Evolutionary conservation across 164 flowering plant genomes (phyloP), one percentile per base, ranked within the genome.

Genomic region (Hamamelis virginiana): DNA sequence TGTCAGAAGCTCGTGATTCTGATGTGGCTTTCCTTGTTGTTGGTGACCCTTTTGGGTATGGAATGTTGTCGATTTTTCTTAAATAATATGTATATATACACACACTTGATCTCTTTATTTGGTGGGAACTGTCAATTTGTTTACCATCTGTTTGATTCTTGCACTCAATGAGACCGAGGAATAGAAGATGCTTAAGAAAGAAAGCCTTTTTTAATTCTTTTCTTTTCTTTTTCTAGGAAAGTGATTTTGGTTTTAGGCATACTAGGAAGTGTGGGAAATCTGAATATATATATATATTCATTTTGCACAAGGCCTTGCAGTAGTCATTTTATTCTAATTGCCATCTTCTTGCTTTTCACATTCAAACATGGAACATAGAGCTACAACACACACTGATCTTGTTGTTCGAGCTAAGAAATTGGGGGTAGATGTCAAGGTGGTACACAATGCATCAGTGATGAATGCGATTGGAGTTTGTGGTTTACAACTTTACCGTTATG

Each of bases 1-100:
- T 95, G 33, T 65, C 78, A 1, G 90, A 83, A 77, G 94, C 99
- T 74, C 69, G 69, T 8, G 59, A 67, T 0, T 78, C 80, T 46
- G 85, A 91, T 74, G 96, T 91, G n/a, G 97, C 92, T 60, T 91
- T 95, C 69, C 87, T 95, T 64, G 97, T 92, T 66, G 97, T 92
- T 74, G 99, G 99, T 0, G 99, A 95, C 45, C 97, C 98, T 68
- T 95, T 92, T 78, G 98, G 97, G 97, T 94, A 84, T 22, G 22
- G 12, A 2, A 13, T 21, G 14, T 18, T 74, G 13, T 8, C n/a
- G n/a, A n/a, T n/a, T n/a, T n/a, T n/a, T n/a, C n/a, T n/a, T n/a
- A n/a, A n/a, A n/a, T n/a, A n/a, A n/a, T n/a, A n/a, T n/a, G n/a
- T n/a, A n/a, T n/a, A n/a, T n/a, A n/a, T n/a, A n/a, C n/a, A n/a